Conservation (phyloP, 2,329 filamentous ascomycete species). For the Ascochyta clinopodiicola region DNA sequence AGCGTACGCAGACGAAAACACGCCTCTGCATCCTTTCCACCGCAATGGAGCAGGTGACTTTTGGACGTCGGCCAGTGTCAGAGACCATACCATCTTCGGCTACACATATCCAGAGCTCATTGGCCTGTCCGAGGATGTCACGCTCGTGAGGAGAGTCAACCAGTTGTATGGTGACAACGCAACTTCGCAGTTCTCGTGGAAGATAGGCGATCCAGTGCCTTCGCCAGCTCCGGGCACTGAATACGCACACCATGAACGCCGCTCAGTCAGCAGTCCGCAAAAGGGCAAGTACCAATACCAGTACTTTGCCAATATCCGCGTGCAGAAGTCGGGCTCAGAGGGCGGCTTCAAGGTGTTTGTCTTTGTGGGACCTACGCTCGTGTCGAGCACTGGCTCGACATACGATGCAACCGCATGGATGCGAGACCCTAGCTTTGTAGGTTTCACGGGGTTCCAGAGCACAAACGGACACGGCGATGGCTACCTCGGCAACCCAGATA, state of each 20-base stretch:
- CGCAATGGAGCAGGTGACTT: constrained; percentile 63
- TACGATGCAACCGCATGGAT: constrained; percentile 60
- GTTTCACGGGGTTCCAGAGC: constrained; percentile 60
- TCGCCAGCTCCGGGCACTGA: not conserved
- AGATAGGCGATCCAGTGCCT: constrained; percentile 5
- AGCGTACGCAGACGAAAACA: constrained; percentile 61
- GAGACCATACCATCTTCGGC: constrained; percentile 67
- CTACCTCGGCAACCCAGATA: not conserved
- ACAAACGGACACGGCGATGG: constrained; percentile 25
- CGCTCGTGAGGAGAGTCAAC: constrained; percentile 64
- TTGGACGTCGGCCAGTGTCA: constrained; percentile 70
- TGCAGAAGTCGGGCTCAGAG: constrained; percentile 65
- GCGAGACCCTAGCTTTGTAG: constrained; percentile 63
- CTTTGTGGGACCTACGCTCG: constrained; percentile 65
- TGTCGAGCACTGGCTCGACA: constrained; percentile 54
- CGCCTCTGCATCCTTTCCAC: constrained; percentile 72
- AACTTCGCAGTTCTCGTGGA: constrained; percentile 22
- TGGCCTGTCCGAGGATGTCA: constrained; percentile 32
- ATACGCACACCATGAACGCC: constrained; percentile 14
- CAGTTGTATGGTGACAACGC: constrained; percentile 62
- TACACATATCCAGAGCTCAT: constrained; percentile 76
- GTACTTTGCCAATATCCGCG: constrained; percentile 72
- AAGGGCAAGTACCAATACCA: constrained; percentile 45
- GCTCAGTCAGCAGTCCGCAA: constrained; percentile 7
- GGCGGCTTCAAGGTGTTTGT: constrained; percentile 71